Evolutionary conservation across 352 stramenopile genomes (phyloP), one percentile per base, ranked within the genome.

Genomic region (Phytophthora brassicae): DNA sequence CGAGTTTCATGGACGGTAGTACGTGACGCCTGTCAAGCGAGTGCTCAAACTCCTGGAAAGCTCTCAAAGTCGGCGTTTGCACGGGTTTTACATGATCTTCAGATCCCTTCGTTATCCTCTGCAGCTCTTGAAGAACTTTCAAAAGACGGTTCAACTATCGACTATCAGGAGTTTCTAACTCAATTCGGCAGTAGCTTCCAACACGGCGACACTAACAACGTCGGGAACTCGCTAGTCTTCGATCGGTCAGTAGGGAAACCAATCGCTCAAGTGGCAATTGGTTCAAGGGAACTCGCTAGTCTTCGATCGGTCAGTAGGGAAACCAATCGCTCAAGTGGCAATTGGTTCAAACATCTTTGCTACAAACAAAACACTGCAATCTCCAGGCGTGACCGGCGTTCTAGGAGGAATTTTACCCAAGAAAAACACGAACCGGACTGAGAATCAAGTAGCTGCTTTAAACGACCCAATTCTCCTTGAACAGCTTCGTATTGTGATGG

Each of bases 91-190:
- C 48, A 45, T 9, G 62, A 79, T 4, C 70, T 91, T 33, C 59
- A 84, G 20, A 72, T 74, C 6, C 77, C 87, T 35, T 64, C 76
- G 38, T 47, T 87, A 19, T 67, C 59, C 4, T 19, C 39, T 3
- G 70, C 64, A 50, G 54, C 59, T 59, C 19, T 74, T 0, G 56
- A 75, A 11, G 47, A 60, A 22, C 54, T 70, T 20, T 73, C 64
- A 3, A 55, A 68, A 23, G 49, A 62, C 20, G 66, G 68, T 9
- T 49, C 60, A 7, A 70, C 8, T n/a, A 68, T 92, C 23, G 77
- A 92, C 59, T 90, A 89, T 53, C 75, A 70, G 52, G 75, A 84
- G 16, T 92, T 92, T 38, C 66, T 92, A 1, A 60, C 75, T 3
- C 68, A 83, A 14, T 92, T 88, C 59, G 77, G 83, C 39, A 74